Percentiles rank a stretch among this genome's conserved stretches.
phyloP scores from a whole-genome alignment of 139 green algal genomes.

The Chlamydomonas sp. region DNA sequence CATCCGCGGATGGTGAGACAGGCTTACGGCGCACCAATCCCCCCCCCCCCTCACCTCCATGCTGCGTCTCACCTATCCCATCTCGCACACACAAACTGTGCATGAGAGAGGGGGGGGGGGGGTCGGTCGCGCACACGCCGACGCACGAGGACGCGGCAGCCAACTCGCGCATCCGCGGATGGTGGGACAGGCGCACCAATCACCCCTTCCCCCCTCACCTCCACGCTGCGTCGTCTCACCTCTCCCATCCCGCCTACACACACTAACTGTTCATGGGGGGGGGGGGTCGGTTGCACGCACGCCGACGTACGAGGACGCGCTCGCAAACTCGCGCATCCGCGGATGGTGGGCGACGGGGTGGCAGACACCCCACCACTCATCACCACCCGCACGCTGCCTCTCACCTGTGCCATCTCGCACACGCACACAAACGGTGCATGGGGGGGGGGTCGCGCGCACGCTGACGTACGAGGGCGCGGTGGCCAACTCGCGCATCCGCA shows the following conservation, averaged over 20 bases:
- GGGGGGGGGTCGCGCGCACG: conserved; percentile 66
- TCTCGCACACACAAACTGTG: no score
- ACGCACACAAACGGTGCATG: no score
- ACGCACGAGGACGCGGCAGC: conserved; percentile 82
- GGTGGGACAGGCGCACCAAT: conserved; percentile 42
- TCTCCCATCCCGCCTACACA: no score
- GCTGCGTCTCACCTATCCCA: no score
- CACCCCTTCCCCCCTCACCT: no score
- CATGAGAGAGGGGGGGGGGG: no score
- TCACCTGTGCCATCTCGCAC: no score
- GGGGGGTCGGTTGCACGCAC: conserved; percentile 73
- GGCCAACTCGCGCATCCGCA: conserved; percentile 50
- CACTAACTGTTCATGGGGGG: no score
- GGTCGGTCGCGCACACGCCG: conserved; percentile 66
- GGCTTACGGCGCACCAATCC: background rate
- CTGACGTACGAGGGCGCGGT: conserved; percentile 82
- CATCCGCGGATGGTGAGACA: conserved; percentile 62
- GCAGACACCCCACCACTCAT: no score
- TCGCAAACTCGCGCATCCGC: conserved; percentile 58
- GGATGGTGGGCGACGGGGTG: conserved; percentile 51
- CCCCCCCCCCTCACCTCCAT: no score
- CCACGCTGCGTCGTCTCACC: no score
- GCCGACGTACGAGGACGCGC: conserved; percentile 78
- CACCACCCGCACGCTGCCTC: no score
- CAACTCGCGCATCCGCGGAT: conserved; percentile 54